Evolutionary conservation across 2,329 filamentous ascomycete genomes (phyloP), one percentile per base, ranked within the genome.

Genomic region (Mariannaea sp.): DNA sequence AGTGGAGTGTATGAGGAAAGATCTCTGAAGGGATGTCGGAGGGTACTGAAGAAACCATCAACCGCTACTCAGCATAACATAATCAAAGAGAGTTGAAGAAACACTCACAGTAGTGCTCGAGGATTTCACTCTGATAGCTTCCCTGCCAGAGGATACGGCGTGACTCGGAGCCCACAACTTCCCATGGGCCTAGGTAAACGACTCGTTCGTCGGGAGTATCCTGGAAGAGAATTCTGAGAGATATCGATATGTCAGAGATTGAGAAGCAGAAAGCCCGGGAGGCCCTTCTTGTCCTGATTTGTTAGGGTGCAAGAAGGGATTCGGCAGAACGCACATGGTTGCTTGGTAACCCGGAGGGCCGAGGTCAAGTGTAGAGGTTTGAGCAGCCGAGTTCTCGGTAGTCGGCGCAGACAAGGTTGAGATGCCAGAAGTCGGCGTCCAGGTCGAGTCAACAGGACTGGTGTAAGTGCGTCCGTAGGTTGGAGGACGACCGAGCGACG

Each of bases 311-410:
- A 29, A 17, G 10, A 33, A 50, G 38, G 51, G 49, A 30, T 16
- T 27, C 24, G 30, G 20, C 36, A 42, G 53, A 19, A 60, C 64
- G 53, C 75, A 81, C 78, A 81, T 80, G 64, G 78, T 80, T 65
- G 79, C 79, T 71, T 79, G 75, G 59, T 78, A 81, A 45, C 78
- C 79, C 27, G 79, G 79, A 46, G 79, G 79, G 4, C 79, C 78
- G 39, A 81, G 71, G 60, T 81, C 79, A 35, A 80, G 72, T 29
- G 77, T 70, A 69, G 49, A 78, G 68, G 57, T 75, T 68, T 53
- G 71, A 70, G 60, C 73, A 68, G 54, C 60, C 40, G 70, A 70
- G 49, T 58, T 64, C 53, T 67, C 68, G 40, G 66, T 72, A 49
- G 77, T 78, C 14, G 75, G 66, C 27, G 66, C 75, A 49, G 77